A percentile compares a stretch with the other conserved stretches of the same genome.
phyloP scores from a whole-genome alignment of 2,329 filamentous ascomycete species.

The Scedosporium apiospermum region DNA sequence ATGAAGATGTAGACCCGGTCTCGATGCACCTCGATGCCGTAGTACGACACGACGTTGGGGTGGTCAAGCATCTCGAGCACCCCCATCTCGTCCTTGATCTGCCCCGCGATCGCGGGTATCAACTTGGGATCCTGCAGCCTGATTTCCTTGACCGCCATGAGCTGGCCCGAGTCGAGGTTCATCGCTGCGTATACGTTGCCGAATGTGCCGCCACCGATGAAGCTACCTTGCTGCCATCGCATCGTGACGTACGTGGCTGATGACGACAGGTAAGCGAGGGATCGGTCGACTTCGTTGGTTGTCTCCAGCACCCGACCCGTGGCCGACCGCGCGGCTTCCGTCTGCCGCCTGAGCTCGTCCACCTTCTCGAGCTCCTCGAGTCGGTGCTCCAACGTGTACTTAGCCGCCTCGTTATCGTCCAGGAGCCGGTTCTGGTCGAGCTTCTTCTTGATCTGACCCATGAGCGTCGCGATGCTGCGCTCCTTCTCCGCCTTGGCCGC shows the following conservation, averaged over 20 bases:
- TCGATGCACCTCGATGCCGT: constrained; percentile 93
- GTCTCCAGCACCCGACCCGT: constrained; percentile 87
- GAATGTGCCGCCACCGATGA: constrained; percentile 93
- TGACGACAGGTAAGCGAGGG: constrained; percentile 84
- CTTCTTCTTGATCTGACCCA: constrained; percentile 59
- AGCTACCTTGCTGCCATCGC: constrained; percentile 98
- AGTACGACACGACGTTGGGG: constrained; percentile 95
- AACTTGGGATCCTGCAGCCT: constrained; percentile 91
- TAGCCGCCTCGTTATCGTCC: constrained; percentile 79
- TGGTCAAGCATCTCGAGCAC: constrained; percentile 93
- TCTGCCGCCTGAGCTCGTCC: constrained; percentile 68
- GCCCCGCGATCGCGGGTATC: constrained; percentile 85
- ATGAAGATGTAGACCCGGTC: constrained; percentile 99
- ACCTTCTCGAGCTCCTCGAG: constrained; percentile 63
- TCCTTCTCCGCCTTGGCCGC: constrained; percentile 93
- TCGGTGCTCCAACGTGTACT: constrained; percentile 66
- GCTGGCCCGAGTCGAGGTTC: constrained; percentile 88
- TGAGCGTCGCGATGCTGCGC: constrained; percentile 63
- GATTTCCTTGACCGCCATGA: constrained; percentile 99
- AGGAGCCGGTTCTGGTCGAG: constrained; percentile 65
- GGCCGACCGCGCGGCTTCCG: constrained; percentile 76
- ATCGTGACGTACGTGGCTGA: constrained; percentile 92
- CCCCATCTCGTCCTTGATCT: constrained; percentile 95
- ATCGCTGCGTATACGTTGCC: constrained; percentile 96
- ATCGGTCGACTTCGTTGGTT: constrained; percentile 91